A percentile compares a stretch with the other conserved stretches of the same genome.
These are phyloP conservation scores for Exophiala calicioides DNA, from an alignment of 2,329 filamentous ascomycete species.

Conservation along the genomic window DNA sequence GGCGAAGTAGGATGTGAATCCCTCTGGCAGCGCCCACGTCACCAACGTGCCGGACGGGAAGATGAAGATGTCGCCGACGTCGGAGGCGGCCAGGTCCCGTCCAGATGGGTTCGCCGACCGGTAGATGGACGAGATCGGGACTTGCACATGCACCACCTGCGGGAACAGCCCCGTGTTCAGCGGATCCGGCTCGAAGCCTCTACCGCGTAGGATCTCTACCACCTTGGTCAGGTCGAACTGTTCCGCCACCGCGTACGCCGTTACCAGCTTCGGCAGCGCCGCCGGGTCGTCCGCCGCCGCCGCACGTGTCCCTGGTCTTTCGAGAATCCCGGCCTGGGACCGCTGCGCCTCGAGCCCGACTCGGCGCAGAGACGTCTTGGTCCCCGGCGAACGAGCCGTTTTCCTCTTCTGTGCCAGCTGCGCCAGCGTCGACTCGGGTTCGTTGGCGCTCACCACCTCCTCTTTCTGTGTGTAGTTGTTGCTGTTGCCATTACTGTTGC, in stretches of 20 bases:
- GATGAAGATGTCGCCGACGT: constrained; percentile 83
- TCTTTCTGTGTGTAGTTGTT: too few species aligned
- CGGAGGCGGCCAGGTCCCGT: constrained; percentile 43
- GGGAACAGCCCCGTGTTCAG: constrained; percentile 62
- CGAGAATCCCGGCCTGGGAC: constrained; percentile 55
- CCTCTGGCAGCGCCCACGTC: constrained; percentile 81
- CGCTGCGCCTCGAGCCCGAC: constrained; percentile 83
- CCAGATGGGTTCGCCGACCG: constrained; percentile 45
- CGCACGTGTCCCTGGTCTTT: constrained; percentile 43
- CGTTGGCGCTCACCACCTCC: not conserved
- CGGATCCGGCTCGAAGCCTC: constrained; percentile 65
- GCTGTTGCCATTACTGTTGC: constrained; percentile 3
- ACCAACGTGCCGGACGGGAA: constrained; percentile 95
- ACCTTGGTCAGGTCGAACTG: constrained; percentile 63
- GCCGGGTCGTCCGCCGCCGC: constrained; percentile 40
- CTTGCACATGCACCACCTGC: constrained; percentile 64
- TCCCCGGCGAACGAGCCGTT: constrained; percentile 51
- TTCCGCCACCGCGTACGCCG: constrained; percentile 68
- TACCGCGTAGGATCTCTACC: constrained; percentile 57
- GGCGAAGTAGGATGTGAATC: constrained; percentile 68
- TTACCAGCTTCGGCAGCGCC: constrained; percentile 52
- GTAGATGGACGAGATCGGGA: constrained; percentile 49
- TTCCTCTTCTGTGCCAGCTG: constrained; percentile 53
- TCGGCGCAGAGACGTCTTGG: constrained; percentile 75
- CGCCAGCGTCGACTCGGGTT: too few species aligned